Base-by-base conservation (phyloP, 1,139 yeast genomes). In the Yamadazyma jaroonii region DNA sequence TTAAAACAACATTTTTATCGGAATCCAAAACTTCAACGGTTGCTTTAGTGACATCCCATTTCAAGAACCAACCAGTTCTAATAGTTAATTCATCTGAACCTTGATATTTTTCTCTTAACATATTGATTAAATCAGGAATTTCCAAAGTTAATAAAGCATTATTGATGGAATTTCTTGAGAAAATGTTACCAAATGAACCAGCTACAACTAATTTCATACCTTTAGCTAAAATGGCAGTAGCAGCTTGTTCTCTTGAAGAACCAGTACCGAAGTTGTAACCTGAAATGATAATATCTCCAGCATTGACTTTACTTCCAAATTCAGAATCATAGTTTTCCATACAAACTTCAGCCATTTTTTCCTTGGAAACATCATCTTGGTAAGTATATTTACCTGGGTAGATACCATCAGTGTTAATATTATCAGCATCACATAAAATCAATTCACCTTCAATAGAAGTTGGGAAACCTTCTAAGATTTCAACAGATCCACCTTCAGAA, bases 211-310 rank as follows among this genome's bases (percentile, higher is more conserved):
- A 71, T 49, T 81, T 80, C 77, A 92, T 88, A 42, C 92, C 97
- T 54, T 95, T 79, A 28, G 98, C 97, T 47, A 94, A 73, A 45
- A 94, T 85, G 32, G 95, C 90, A 22, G 98, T 92, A 28, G 98
- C 98, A 2, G 98, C 99, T 67, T 92, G 99, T 62, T 92, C 99
- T 66, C 98, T 82, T n/a, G 96, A 88, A 5, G 97, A 89, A 32
- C 98, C 98, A 13, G 97, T 90, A 51, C 98, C 99, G 57, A 92
- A 92, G 60, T 94, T 94, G 72, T 70, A 94, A 14, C 99, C 99
- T 40, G 92, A 80, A 37, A 92, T 78, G 40, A 92, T 79, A 48
- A 92, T 89, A 61, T 92, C 99, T 39, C 95, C 88, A 6, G 95
- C 77, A 47, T 80, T 72, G 29, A 95, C 87, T 70, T 88, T 89